Percentiles rank a stretch among this genome's conserved stretches.
These are phyloP conservation scores for Haplosporangium sp. DNA, from an alignment of 371 early-diverging fungal species.

Conservation along the genomic window DNA sequence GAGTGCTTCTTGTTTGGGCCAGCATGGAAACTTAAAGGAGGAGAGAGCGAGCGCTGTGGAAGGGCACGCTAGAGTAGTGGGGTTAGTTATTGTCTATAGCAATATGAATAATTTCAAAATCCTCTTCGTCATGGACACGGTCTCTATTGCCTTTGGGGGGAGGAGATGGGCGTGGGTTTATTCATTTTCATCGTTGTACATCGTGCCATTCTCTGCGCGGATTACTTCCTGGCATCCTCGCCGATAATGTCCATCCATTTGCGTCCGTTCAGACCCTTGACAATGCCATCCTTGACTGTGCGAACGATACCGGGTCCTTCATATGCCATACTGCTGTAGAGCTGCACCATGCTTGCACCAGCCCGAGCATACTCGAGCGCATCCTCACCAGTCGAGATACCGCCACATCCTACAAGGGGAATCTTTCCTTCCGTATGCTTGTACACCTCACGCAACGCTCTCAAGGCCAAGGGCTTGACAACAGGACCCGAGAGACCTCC, in stretches of 20 bases:
- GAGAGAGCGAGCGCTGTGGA: constrained; percentile 80
- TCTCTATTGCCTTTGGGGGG: too few relatives aligned
- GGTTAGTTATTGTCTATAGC: too few relatives aligned
- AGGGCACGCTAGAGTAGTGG: constrained; percentile 61
- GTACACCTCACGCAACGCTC: constrained; percentile 74
- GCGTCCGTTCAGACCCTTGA: constrained; percentile 60
- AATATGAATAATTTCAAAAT: too few relatives aligned
- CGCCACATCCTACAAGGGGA: constrained; percentile 88
- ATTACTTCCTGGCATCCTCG: constrained; percentile 42
- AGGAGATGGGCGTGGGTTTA: too few relatives aligned
- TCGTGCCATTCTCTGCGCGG: neutral
- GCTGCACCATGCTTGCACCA: constrained; percentile 82
- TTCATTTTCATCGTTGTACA: constrained; percentile 6
- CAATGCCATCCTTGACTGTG: constrained; percentile 74
- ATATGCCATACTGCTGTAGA: constrained; percentile 79
- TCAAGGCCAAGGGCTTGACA: constrained; percentile 71
- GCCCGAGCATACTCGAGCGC: constrained; percentile 78
- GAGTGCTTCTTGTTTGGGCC: constrained; percentile 67
- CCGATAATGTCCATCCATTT: constrained; percentile 70
- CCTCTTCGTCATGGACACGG: too few relatives aligned
- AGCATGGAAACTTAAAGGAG: constrained; percentile 77
- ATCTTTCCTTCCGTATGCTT: constrained; percentile 72
- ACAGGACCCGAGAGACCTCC: constrained; percentile 89
- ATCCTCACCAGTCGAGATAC: constrained; percentile 78
- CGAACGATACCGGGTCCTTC: constrained; percentile 79